These are phyloP conservation scores for Saccharomycopsis hybrid DNA, from an alignment of 1,139 yeast species.

Conservation along the genomic window DNA sequence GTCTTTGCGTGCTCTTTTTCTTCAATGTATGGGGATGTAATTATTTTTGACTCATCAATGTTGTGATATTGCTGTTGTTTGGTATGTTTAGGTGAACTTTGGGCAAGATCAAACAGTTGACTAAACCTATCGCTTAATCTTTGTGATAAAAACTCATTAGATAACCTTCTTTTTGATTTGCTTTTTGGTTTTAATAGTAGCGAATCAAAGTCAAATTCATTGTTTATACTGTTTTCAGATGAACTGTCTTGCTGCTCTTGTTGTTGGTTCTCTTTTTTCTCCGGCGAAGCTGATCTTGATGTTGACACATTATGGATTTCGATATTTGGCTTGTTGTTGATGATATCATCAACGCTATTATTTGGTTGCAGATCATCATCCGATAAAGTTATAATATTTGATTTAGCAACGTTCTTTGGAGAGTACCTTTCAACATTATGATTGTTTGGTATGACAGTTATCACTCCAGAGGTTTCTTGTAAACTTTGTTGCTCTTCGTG, in stretches of 20 bases:
- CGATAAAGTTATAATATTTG: conserved; percentile 84
- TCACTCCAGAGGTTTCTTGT: no score
- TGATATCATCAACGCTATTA: conserved; percentile 83
- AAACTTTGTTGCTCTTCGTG: no score
- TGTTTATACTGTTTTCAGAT: no score
- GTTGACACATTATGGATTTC: conserved; percentile 29
- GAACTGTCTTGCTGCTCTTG: no score
- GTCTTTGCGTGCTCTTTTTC: no score
- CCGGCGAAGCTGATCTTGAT: not conserved
- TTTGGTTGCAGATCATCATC: conserved; percentile 79
- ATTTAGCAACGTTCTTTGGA: conserved; percentile 27
- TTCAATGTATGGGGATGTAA: no score
- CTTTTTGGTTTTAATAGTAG: conserved; percentile 29
- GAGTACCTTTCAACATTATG: no score
- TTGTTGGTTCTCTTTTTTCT: no score
- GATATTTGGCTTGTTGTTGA: conserved; percentile 50
- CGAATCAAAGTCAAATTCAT: not conserved
- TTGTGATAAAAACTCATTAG: conserved; percentile 55
- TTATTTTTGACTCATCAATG: no score
- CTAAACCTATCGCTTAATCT: not conserved
- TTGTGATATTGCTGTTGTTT: not conserved
- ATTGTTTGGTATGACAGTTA: no score
- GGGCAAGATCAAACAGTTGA: not conserved
- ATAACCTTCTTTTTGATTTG: conserved; percentile 58
- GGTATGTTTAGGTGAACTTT: conserved; percentile 1